Evolutionary conservation across 371 early-diverging fungal genomes (phyloP), one percentile per base, ranked within the genome.

Genomic region (Mortierella sp.): DNA sequence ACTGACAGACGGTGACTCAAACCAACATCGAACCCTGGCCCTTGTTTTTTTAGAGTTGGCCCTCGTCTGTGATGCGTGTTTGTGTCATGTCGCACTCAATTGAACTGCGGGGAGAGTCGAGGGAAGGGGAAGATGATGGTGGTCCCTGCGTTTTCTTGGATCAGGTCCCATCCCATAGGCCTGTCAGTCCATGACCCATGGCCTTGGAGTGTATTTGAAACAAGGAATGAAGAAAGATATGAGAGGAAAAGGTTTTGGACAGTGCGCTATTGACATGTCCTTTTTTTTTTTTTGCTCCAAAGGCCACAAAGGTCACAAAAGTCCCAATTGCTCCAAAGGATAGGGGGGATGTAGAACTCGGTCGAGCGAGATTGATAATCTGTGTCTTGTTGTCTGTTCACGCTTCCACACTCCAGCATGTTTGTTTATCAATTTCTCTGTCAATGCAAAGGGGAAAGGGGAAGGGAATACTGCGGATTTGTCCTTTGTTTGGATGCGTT

Each of bases 1-100:
- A n/a, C 22, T 58, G 58, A 58, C 58, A 22, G 22, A 34, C 61
- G 22, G 34, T 61, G 61, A 61, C 61, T 61, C 61, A 61, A 61
- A 22, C n/a, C 50, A 10, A n/a, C 5, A 24, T 24, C 50, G 24
- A 22, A 26, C 29, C 53, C 11, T 29, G 14, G 14, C 24, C 10
- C 1, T 50, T 13, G 22, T 1, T 58, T 58, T 34, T 6, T 29
- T 13, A 13, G 29, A 4, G 45, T 55, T 50, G 7, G 50, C 19
- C 24, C 24, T 24, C 24, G 13, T 22, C 24, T 50, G n/a, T n/a
- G n/a, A n/a, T n/a, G n/a, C n/a, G n/a, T 48, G 48, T 55, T 26
- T 55, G 58, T 34, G 58, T 58, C 58, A 37, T 58, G 19, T 37
- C 34, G 48, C n/a, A 19, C 37, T 9, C 37, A 61, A 37, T 61